phyloP scores from a whole-genome alignment of 768 basidiomycete genomes.

The Kwoniella mangroviensis region DNA sequence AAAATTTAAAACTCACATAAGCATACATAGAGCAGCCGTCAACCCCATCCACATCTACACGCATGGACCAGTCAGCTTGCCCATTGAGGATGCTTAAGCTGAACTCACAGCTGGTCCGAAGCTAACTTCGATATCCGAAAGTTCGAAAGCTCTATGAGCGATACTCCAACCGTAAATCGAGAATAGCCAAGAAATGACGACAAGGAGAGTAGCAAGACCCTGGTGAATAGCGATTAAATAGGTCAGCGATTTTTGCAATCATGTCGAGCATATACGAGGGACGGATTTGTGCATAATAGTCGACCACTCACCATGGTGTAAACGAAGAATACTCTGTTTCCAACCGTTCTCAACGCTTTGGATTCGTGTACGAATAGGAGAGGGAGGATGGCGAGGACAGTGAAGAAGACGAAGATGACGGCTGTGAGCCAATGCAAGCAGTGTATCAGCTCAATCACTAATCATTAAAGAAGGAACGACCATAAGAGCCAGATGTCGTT shows the following conservation, averaged over 20 bases:
- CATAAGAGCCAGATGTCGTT: not conserved
- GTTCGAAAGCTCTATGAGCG: slow-evolving; percentile 47
- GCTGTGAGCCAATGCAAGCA: slow-evolving; percentile 27
- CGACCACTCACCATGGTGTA: slow-evolving; percentile 42
- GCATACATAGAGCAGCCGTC: slow-evolving; percentile 39
- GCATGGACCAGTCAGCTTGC: not conserved
- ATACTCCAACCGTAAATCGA: slow-evolving; percentile 56
- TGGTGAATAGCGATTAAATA: slow-evolving; percentile 3
- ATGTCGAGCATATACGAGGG: too few species aligned
- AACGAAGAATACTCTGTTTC: slow-evolving; percentile 53
- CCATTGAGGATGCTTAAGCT: not conserved
- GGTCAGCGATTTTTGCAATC: too few species aligned
- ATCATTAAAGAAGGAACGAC: not conserved
- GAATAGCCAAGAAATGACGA: slow-evolving; percentile 45
- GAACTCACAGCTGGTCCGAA: slow-evolving; percentile 52
- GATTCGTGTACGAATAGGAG: slow-evolving; percentile 56
- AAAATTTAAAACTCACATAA: slow-evolving; percentile 43
- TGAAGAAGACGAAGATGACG: slow-evolving; percentile 54
- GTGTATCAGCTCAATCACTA: not conserved
- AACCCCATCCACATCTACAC: slow-evolving; percentile 56
- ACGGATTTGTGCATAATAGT: too few species aligned
- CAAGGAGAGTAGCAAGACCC: slow-evolving; percentile 42
- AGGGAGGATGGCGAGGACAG: slow-evolving; percentile 52
- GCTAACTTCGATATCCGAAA: slow-evolving; percentile 30
- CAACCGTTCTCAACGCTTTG: slow-evolving; percentile 48